Evolutionary conservation across 2,329 filamentous ascomycete species (phyloP), one percentile per base, ranked within the genome.

Genomic region (Cladorrhinum sp.): DNA sequence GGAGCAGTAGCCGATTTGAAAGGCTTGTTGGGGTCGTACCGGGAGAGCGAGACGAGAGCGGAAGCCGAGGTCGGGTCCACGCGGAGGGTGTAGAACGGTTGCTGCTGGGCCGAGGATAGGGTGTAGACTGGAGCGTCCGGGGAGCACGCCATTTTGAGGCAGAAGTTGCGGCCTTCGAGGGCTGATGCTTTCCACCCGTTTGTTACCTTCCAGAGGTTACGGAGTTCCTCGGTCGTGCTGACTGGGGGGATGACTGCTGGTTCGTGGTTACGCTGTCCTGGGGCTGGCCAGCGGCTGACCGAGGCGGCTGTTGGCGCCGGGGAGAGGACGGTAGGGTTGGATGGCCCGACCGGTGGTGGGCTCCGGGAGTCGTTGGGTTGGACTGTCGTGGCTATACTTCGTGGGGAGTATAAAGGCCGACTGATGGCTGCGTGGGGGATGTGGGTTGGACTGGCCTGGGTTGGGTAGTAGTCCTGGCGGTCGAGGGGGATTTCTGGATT

Each of bases 391-490:
- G 55, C 58, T 32, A 27, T 50, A 50, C 55, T 64, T 10, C 70
- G 71, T 0, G 77, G 78, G 8, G 78, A 81, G 70, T 89, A 89
- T 23, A 85, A 82, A 32, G 84, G 82, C 57, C 87, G 78, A 73
- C 85, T 90, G 69, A 90, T 87, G 60, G 86, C 81, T 16, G 82
- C 81, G 36, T 80, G 78, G 4, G 87, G 86, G 53, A 91, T 83
- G 29, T 84, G 80, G 1, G 83, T 82, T 12, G 88, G 86, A 62
- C 83, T 85, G 58, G 81, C 75, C 70, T 88, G 85, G 0, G 84
- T 87, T 2, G 89, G 88, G 53, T 82, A 88, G 74, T 93, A 92
- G 51, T 84, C 75, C 69, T 93, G 90, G 60, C 85, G 83, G 58
- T 85, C 79, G 2, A 91, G 80, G 4, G 88, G 79, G 23, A 91